Evolutionary conservation across 495 filamentous ascomycete species (phyloP), one percentile per base, ranked within the genome.

Genomic region (Trichocladium uniseriatum): DNA sequence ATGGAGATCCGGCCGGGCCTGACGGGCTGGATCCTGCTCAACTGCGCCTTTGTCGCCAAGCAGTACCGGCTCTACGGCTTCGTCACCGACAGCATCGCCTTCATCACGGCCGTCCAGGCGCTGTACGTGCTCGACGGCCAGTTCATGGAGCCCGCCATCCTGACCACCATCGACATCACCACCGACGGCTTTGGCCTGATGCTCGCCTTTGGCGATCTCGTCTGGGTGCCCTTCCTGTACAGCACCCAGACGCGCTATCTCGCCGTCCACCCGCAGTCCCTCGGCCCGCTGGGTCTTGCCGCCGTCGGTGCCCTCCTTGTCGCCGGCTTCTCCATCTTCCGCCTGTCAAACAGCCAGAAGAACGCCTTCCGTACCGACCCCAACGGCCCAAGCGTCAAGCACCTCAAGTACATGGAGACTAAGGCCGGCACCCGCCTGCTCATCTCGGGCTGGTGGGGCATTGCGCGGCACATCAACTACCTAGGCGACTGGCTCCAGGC

Each of bases 171-270:
- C 68, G 94, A 98, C 65, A 84, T 97, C 60, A 94, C 82, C 48
- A 86, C 81, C 59, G 92, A 98, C 59, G 94, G 92, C 13, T 96
- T 97, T 57, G 94, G 92, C 38, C 88, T 85, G 65, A 98, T 98
- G 92, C 71, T 98, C n/a, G 74, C 86, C 2, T 97, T 96, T 55
- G 92, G 91, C 29, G 92, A 97, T 58, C 74, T 96, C 4, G 86
- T 83, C 56, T 97, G 92, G 94, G 75, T 96, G 9, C 92, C 92
- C 2, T 90, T 96, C 70, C 72, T 84, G 45, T 97, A 95, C 75
- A 83, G 78, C 34, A 71, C 88, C 43, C 91, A 95, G 66, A 79
- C 83, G 14, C 79, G 87, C n/a, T 98, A 97, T 61, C 80, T 98
- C 15, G 77, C 91, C 14, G 72, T 82, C 9, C 84, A 92, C 69